A percentile compares a stretch with the other conserved stretches of the same genome.
These are phyloP conservation scores for Penicillium desertorum DNA, from an alignment of 495 filamentous ascomycete genomes.

Conservation along the genomic window DNA sequence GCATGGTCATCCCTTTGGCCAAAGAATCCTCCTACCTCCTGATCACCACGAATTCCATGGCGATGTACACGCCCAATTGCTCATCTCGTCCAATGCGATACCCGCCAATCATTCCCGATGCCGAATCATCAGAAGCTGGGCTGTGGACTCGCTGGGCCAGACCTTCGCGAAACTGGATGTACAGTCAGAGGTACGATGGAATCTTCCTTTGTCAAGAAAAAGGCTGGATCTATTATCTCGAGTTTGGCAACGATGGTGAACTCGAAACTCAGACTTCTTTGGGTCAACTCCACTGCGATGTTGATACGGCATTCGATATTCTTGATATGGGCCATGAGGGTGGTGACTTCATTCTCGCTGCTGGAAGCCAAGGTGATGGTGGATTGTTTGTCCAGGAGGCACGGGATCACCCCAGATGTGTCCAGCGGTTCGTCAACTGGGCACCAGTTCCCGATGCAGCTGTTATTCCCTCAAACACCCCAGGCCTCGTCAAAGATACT, in stretches of 20 bases:
- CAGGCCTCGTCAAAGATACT: slow-evolving; percentile 20
- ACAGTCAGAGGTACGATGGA: slow-evolving; percentile 61
- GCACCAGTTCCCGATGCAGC: slow-evolving; percentile 73
- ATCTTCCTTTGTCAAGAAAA: slow-evolving; percentile 82
- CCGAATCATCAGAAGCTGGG: slow-evolving; percentile 31
- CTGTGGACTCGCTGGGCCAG: slow-evolving; percentile 69
- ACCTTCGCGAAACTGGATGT: slow-evolving; percentile 59
- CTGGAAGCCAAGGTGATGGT: slow-evolving; percentile 79
- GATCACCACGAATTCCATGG: slow-evolving; percentile 57
- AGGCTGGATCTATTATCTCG: slow-evolving; percentile 66
- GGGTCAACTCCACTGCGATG: slow-evolving; percentile 44
- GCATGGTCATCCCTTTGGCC: slow-evolving; percentile 67
- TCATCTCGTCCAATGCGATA: slow-evolving; percentile 41
- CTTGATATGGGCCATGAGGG: slow-evolving; percentile 51
- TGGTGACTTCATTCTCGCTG: slow-evolving; percentile 75
- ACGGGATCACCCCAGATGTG: slow-evolving; percentile 47
- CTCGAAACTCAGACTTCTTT: slow-evolving; percentile 39
- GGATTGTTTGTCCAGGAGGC: slow-evolving; percentile 68
- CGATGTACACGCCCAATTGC: slow-evolving; percentile 54
- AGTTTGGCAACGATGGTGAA: slow-evolving; percentile 53
- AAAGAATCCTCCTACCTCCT: slow-evolving; percentile 64
- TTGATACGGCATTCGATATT: slow-evolving; percentile 48
- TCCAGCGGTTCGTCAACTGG: slow-evolving; percentile 77
- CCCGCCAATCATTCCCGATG: slow-evolving; percentile 31
- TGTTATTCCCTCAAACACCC: slow-evolving; percentile 38